Evolutionary conservation across 2,329 filamentous ascomycete species (phyloP), one percentile per base, ranked within the genome.

Genomic region (Arthrinium puccinioides): DNA sequence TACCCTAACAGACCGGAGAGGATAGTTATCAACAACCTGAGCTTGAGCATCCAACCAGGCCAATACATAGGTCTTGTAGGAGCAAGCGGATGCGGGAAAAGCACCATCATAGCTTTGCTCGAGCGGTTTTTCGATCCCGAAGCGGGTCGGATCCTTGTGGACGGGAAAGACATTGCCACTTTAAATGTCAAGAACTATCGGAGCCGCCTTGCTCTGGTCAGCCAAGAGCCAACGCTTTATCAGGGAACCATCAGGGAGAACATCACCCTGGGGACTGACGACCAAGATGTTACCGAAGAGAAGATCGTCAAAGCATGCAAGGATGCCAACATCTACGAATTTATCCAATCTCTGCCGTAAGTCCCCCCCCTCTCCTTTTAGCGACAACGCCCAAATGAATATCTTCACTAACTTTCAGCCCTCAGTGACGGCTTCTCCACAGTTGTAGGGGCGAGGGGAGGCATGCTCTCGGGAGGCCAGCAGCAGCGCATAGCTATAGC

Each of bases 261-360:
- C 52, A 61, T 78, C 21, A 66, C 55, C 79, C 2, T 64, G 84
- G 1, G 81, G 79, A 10, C 70, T 84, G 15, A 62, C 61, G 51
- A 68, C 16, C 67, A 73, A 1, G 61, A 66, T 1, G 63, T 79
- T 0, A 60, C 64, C 0, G 68, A 75, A 3, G 69, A 67, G 32
- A 56, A 64, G 26, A 59, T 77, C 8, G 58, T 69, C 49, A 55
- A 62, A 32, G 68, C 61, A n/a, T 76, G 72, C 44, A 64, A 63
- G 37, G 67, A 74, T 44, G 80, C 81, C 5, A 79, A 77, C 14
- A 77, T 84, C 27, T 69, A 81, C 49, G 78, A 82, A 21, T 86
- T 85, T 53, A 76, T 86, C 47, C 60, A n/a, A 4, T 38, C 36
- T n/a, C 28, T 38, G 9, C 36, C 9, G 33, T 36, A 26, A 27